Base-by-base conservation (phyloP, 2,329 filamentous ascomycete genomes). In the Madurella fahalii region DNA sequence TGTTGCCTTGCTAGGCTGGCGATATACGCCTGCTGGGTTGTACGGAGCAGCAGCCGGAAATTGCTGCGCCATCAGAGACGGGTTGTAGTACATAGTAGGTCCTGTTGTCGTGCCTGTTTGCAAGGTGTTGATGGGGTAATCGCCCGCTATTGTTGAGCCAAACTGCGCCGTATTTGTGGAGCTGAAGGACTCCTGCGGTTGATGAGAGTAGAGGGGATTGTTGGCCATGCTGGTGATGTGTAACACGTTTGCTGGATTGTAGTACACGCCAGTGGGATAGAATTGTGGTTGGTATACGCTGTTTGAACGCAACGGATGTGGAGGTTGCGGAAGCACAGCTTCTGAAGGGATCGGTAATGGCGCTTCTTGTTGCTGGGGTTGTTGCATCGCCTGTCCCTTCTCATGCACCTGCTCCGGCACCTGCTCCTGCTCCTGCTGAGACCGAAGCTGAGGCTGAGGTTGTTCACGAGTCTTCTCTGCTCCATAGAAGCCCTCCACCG, bases 61-160 rank as follows among this genome's bases (percentile, higher is more conserved):
- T 50, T 71, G 67, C 18, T 69, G 71, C 25, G 69, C 63, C 17
- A 72, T 58, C 50, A 73, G 68, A 12, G 71, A 69, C 54, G 72
- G 74, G 58, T 70, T 72, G 57, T 71, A 74, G 59, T 67, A 74
- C 1, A 67, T 58, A 25, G 69, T 68, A 0, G 70, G 67, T 2
- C 58, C 57, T 64, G 71, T 68, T 11, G 34, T 37, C 34, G 34
- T 37, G 34, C 67, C 67, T 9, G 71, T 71, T 4, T 69, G 65
- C 37, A 72, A 42, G 0, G 71, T 69, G 31, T 61, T 63, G 31
- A 63, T 64, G 17, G 61, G 37, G 17, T 66, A 63, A 9, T 47
- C 46, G 15, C 45, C 44, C 7, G 53, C 56, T 34, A 40, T 55
- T 31, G 54, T 57, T 13, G 54, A 53, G 12, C 63, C 61, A 48